These are phyloP conservation scores for Epichloe festucae DNA, from an alignment of 2,329 filamentous ascomycete species.

Conservation along the genomic window DNA sequence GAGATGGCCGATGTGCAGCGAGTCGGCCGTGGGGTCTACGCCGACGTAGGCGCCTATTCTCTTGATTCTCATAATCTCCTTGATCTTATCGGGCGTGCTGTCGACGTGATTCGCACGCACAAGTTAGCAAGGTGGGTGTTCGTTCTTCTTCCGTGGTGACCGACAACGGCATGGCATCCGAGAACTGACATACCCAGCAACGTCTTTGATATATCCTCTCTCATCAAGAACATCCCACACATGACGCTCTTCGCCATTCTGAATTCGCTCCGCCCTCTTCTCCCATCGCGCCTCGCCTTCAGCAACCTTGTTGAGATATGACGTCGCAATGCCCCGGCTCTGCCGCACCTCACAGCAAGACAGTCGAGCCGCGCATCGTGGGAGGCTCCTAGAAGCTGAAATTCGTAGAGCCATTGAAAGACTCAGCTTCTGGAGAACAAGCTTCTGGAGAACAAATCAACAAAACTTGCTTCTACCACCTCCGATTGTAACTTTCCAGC, in stretches of 20 bases:
- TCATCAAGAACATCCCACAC: constrained; percentile 56
- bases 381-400: constrained; percentile 9
- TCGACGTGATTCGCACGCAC: background rate
- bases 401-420: background rate
- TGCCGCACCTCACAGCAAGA: constrained; percentile 11
- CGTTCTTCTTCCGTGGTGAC: background rate
- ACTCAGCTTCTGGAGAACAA: background rate
- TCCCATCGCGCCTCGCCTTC: constrained; percentile 35
- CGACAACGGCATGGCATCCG: constrained; percentile 10
- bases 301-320: constrained; percentile 30
- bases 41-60: constrained; percentile 67
- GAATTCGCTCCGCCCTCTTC: constrained; percentile 31
- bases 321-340: constrained; percentile 25
- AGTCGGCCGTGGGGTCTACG: constrained; percentile 69
- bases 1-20: constrained; percentile 69
- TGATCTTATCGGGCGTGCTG: constrained; percentile 39
- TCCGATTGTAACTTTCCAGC: too few species aligned
- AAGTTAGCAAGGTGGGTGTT: constrained; percentile 1
- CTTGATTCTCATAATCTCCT: constrained; percentile 49
- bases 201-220: constrained; percentile 60
- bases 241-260: constrained; percentile 34
- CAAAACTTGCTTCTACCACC: too few species aligned
- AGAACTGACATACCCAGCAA: constrained; percentile 49
- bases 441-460: background rate
- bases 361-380: constrained; percentile 13